A percentile compares a stretch with the other conserved stretches of the same genome.
These are phyloP conservation scores for Thecaphora thlaspeos DNA, from an alignment of 1,284 basidiomycete species.

Conservation along the genomic window DNA sequence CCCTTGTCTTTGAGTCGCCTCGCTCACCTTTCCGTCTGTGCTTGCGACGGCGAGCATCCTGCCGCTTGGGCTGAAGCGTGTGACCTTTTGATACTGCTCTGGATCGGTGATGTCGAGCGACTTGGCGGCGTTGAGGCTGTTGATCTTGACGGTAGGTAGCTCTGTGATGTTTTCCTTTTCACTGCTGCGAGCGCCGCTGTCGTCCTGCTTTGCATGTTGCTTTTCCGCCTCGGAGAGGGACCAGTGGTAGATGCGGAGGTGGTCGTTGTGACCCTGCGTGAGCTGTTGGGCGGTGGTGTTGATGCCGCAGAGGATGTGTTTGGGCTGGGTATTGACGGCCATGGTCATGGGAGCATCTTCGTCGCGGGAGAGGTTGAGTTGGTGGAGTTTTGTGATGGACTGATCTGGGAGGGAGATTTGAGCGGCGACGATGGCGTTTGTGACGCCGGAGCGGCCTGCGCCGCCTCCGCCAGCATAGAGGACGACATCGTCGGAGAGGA, in stretches of 20 bases:
- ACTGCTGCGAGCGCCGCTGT: constrained; percentile 9
- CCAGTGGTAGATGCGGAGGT: constrained; percentile 44
- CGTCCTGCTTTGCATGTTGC: constrained; percentile 3
- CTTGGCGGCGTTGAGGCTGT: constrained; percentile 11
- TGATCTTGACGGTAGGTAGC: constrained; percentile 12
- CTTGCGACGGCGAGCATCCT: constrained; percentile 44
- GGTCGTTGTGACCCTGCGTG: constrained; percentile 31
- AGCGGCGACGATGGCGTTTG: constrained; percentile 46
- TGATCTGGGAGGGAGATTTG: constrained; percentile 16
- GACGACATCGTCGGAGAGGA: constrained; percentile 37
- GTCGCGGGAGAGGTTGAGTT: constrained; percentile 41
- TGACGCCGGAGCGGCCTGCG: constrained; percentile 47
- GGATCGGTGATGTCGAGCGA: constrained; percentile 40
- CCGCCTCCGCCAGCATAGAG: constrained; percentile 55
- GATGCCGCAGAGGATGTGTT: constrained; percentile 45
- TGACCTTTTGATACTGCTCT: constrained; percentile 42
- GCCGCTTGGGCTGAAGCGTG: constrained; percentile 42
- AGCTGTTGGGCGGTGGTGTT: constrained; percentile 36
- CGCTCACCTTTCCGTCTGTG: constrained; percentile 46
- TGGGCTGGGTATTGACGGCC: constrained; percentile 28
- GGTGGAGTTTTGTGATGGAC: constrained; percentile 22
- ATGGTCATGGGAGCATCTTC: constrained; percentile 56
- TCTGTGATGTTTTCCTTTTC: constrained; percentile 10
- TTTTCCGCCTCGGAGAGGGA: constrained; percentile 1
- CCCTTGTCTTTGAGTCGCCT: too few relatives aligned